Evolutionary conservation across 169 alveolate genomes (phyloP).

Genomic region (Cryptosporidium tyzzeri): DNA sequence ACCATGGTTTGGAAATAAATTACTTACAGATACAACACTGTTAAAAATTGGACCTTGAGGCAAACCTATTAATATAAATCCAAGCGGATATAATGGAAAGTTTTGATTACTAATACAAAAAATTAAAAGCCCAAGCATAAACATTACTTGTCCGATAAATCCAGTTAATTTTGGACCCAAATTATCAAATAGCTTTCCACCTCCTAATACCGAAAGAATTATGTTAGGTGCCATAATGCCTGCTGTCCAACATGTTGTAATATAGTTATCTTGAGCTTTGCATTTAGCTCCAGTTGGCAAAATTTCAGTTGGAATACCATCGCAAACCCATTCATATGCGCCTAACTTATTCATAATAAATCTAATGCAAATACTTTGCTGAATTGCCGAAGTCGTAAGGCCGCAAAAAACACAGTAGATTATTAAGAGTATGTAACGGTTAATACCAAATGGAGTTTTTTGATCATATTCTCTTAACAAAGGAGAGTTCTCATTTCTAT

Average conservation of each 20-base stretch:
- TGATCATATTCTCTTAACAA: not conserved
- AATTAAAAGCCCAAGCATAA: conserved; percentile 42
- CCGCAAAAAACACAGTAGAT: conserved; percentile 58
- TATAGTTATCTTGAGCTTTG: conserved; percentile 52
- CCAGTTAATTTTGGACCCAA: conserved; percentile 72
- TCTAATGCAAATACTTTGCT: conserved; percentile 71
- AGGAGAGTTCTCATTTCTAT: not conserved
- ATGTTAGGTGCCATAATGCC: conserved; percentile 75
- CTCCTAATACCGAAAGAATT: conserved; percentile 61
- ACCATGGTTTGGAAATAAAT: conserved; percentile 59
- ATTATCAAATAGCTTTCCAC: conserved; percentile 63
- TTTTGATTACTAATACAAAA: conserved; percentile 47
- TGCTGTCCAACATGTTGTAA: conserved; percentile 75
- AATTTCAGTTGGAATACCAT: not conserved
- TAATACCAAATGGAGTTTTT: conserved; percentile 58
- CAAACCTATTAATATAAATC: conserved; percentile 63
- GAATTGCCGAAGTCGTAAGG: conserved; percentile 72
- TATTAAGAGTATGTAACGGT: conserved; percentile 37
- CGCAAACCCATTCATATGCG: conserved; percentile 70
- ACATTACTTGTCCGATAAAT: conserved; percentile 63
- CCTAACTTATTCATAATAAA: conserved; percentile 61
- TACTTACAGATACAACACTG: conserved; percentile 62
- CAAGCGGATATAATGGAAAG: conserved; percentile 68
- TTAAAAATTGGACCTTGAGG: conserved; percentile 76
- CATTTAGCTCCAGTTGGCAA: conserved; percentile 73